Evolutionary conservation across 305 asterid genomes (phyloP), one percentile per base, ranked within the genome.

Genomic region (Solanum aculeatissimum): DNA sequence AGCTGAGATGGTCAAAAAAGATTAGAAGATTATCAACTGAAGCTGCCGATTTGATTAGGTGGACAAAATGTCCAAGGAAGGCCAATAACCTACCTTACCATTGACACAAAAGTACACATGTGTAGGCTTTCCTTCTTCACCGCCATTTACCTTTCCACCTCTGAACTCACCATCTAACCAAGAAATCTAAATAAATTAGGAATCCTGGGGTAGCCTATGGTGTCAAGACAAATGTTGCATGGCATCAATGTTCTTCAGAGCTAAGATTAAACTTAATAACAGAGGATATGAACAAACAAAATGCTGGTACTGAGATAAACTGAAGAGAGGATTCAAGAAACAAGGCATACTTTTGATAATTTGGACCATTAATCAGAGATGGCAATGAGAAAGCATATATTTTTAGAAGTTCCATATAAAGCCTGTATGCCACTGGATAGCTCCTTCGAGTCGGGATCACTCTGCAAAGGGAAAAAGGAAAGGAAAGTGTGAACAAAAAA

Each of bases 351-450:
- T 90, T 90, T 12, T 89, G 91, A 89, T 96, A 92, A 77, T 93
- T 90, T 55, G 98, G 97, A 45, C 95, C 95, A 87, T 92, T 93
- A 85, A 92, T 86, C 70, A 90, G 90, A 84, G 97, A 91, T 42
- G 93, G 89, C 90, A 97, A 87, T 55, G 97, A 93, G 86, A 95
- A 93, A 13, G 93, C 93, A 66, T 97, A 92, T 92, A 95, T 86
- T 85, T 89, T 95, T 35, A 96, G 86, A 80, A 96, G 93, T 91
- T 96, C 99, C 95, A 96, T 88, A 65, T 92, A 96, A 85, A 96
- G 90, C 87, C 99, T 92, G 84, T 93, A 96, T 0, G 98, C 98
- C 80, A 79, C 95, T 0, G 97, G 98, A 72, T 94, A 88, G 91
- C 86, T 88, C 88, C 92, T 93, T 70, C 99, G 93, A 62, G 84